Evolutionary conservation across 1,284 basidiomycete genomes (phyloP).

Genomic region (Ustilago vetiveriae): DNA sequence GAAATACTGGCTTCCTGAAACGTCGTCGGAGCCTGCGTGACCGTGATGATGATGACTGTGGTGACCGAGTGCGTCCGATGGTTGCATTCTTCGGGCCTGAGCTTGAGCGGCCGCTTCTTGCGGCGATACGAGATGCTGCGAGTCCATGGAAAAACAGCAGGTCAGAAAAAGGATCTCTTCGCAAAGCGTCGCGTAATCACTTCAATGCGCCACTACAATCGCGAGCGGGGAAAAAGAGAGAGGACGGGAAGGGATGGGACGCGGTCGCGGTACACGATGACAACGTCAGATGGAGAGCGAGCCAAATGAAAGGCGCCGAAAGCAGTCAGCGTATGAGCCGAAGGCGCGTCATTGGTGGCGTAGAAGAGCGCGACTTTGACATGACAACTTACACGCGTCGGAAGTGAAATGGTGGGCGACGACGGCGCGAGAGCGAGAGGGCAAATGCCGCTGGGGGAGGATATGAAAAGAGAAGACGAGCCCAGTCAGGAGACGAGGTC

Average conservation of each 20-base stretch:
- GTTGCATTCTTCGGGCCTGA: constrained; percentile 53
- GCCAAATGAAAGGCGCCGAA: constrained; percentile 13
- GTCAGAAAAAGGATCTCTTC: constrained; percentile 31
- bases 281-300: constrained; percentile 4
- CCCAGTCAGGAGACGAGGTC: constrained; percentile 24
- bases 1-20: constrained; percentile 43
- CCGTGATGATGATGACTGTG: constrained; percentile 43
- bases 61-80: constrained; percentile 44
- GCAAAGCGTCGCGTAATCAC: constrained; percentile 36
- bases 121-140: constrained; percentile 53
- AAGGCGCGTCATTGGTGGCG: constrained; percentile 17
- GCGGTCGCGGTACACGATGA: background rate
- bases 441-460: background rate
- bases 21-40: constrained; percentile 45
- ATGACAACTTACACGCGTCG: constrained; percentile 40
- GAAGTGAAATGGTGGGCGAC: constrained; percentile 32
- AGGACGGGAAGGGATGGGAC: background rate
- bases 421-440: constrained; percentile 29
- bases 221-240: background rate
- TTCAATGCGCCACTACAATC: constrained; percentile 33
- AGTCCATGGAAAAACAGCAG: constrained; percentile 46
- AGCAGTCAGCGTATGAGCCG: constrained; percentile 29
- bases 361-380: constrained; percentile 22
- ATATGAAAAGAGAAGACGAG: constrained; percentile 1
- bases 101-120: constrained; percentile 56